Evolutionary conservation across 1,284 basidiomycete genomes (phyloP), one percentile per base, ranked within the genome.

Genomic region (Sparassis latifolia): DNA sequence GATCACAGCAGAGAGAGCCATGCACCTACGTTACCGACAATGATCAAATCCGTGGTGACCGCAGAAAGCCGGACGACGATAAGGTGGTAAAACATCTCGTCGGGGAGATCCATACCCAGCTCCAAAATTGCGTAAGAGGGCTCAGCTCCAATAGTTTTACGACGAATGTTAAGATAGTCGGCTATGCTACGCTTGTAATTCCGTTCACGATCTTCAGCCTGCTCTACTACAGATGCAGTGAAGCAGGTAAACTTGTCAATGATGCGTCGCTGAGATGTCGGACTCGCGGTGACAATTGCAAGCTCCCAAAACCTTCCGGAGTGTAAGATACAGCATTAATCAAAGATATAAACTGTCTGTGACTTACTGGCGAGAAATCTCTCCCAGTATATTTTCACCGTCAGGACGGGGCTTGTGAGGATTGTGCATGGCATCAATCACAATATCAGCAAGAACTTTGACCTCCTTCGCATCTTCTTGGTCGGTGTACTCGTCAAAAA

Each of bases 101-200:
- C 64, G 4, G 69, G 65, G 3, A 71, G 50, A 38, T 67, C 59
- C 10, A 69, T 52, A n/a, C 54, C 59, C 28, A 65, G 54, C 33
- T 66, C 62, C 7, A 66, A 55, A 9, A 66, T 52, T 20, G 61
- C 62, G 55, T 62, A 70, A 30, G 57, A 56, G 1, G 66, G 63
- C 45, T 59, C 58, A 43, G 58, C 62, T 1, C 65, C 69, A 31
- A 51, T 40, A 33, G 64, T 69, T n/a, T 61, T 55, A 10, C 68
- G 55, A 7, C 68, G 62, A 4, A 59, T 51, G 32, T 54, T 48
- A 42, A 70, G 55, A 51, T 68, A 69, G 5, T 57, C 52, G 27
- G 66, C 62, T 29, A 69, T 49, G 33, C 63, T 64, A 2, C 62
- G 64, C 35, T 64, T 49, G 4, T 45, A 51, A 9, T 52, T 56